These are phyloP conservation scores for Trichaptum fuscoviolaceum DNA, from an alignment of 768 basidiomycete genomes.

Conservation along the genomic window DNA sequence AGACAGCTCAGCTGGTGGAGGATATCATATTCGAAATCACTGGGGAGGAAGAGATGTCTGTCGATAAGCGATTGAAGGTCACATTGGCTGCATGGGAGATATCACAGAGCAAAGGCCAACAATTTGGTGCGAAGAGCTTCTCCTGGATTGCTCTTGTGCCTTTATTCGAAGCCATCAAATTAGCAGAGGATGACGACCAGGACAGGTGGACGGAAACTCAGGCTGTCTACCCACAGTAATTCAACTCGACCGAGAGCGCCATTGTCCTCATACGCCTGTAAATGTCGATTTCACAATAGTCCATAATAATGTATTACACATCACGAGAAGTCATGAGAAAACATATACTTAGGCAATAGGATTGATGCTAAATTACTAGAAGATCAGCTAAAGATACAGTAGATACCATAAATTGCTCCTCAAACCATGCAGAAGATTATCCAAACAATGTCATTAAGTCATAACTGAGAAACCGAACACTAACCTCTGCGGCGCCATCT, in stretches of 20 bases:
- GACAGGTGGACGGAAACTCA: neutral
- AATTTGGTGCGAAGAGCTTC: constrained; percentile 58
- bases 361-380: neutral
- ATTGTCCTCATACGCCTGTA: neutral
- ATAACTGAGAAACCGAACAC: neutral
- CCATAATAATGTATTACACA: neutral
- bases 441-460: neutral
- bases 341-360: neutral
- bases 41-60: constrained; percentile 39
- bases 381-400: neutral
- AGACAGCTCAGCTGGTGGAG: constrained; percentile 47
- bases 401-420: neutral
- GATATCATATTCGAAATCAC: constrained; percentile 44
- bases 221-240: neutral
- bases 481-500: neutral
- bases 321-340: neutral
- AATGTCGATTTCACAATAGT: neutral
- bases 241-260: neutral
- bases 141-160: constrained; percentile 54
- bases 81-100: constrained; percentile 56
- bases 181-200: constrained; percentile 10
- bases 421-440: neutral
- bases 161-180: constrained; percentile 45
- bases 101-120: constrained; percentile 24
- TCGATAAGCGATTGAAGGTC: constrained; percentile 36